Evolutionary conservation across 176 grass and related monocot species (phyloP).

Genomic region (Oropetium thomaeum): DNA sequence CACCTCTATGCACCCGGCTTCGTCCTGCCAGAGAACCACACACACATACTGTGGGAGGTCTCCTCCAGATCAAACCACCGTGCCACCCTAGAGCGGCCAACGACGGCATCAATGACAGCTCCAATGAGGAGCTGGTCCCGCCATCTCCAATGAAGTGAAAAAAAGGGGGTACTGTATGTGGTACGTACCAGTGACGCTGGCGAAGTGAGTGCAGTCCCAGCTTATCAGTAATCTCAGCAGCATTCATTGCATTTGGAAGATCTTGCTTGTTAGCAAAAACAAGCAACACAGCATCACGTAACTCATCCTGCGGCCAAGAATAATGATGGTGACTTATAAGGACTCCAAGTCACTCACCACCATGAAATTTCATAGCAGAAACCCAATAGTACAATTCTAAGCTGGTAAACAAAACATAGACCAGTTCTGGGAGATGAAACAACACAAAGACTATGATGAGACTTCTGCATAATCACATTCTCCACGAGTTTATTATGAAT

Average conservation of each 20-base stretch:
- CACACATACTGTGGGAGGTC: too few relatives aligned
- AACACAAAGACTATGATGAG: background rate
- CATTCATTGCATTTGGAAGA: constrained; percentile 77
- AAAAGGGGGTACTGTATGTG: too few relatives aligned
- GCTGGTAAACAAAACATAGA: background rate
- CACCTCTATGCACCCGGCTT: too few relatives aligned
- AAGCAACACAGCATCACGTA: constrained; percentile 67
- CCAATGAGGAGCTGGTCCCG: too few relatives aligned
- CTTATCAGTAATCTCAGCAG: constrained; percentile 68
- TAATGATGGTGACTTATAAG: background rate
- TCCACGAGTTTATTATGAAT: background rate
- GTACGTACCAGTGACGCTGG: constrained; percentile 60
- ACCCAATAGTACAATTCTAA: background rate
- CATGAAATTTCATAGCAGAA: background rate
- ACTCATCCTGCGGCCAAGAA: constrained; percentile 46
- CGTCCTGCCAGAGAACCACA: too few relatives aligned
- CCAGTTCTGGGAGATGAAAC: background rate
- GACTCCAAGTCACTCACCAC: background rate
- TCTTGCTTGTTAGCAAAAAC: constrained; percentile 81
- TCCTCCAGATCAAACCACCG: too few relatives aligned
- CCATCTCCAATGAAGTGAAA: too few relatives aligned
- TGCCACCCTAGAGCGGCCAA: too few relatives aligned
- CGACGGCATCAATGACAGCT: too few relatives aligned
- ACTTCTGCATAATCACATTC: background rate
- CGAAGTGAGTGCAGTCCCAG: constrained; percentile 72